These are phyloP conservation scores for Globisporangium cederbergense DNA, from an alignment of 352 stramenopile genomes.

Conservation along the genomic window DNA sequence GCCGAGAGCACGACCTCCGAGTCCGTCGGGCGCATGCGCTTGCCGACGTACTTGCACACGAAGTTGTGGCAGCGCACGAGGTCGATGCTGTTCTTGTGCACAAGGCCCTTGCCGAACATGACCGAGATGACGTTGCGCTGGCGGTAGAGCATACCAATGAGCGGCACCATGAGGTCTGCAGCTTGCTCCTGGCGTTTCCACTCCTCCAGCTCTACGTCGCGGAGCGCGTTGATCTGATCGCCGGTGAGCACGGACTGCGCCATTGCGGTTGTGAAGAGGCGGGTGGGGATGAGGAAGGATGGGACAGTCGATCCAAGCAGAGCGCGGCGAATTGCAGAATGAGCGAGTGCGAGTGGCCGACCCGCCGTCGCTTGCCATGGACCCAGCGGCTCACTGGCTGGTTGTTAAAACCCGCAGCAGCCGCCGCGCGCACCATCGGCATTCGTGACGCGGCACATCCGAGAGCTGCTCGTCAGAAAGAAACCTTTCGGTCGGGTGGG, in stretches of 20 bases:
- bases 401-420: constrained; percentile 2
- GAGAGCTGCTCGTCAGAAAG: constrained; percentile 1
- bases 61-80: constrained; percentile 82
- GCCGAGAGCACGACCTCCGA: constrained; percentile 72
- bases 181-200: constrained; percentile 81
- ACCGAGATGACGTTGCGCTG: constrained; percentile 80
- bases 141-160: constrained; percentile 80
- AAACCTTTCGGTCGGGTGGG: neutral
- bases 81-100: constrained; percentile 86
- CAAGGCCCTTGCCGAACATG: constrained; percentile 79
- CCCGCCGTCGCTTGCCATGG: neutral
- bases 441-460: constrained; percentile 5
- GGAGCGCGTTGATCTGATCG: constrained; percentile 49
- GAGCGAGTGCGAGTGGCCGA: neutral
- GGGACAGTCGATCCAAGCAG: constrained; percentile 13
- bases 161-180: constrained; percentile 81
- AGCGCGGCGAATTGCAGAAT: constrained; percentile 20
- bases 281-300: neutral
- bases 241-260: constrained; percentile 32
- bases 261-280: constrained; percentile 22
- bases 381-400: neutral
- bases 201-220: constrained; percentile 58
- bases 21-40: constrained; percentile 66
- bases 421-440: neutral
- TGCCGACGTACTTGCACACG: constrained; percentile 84